Conservation (phyloP, 208 protist species). For the Plasmodiophora brassicae region DNA sequence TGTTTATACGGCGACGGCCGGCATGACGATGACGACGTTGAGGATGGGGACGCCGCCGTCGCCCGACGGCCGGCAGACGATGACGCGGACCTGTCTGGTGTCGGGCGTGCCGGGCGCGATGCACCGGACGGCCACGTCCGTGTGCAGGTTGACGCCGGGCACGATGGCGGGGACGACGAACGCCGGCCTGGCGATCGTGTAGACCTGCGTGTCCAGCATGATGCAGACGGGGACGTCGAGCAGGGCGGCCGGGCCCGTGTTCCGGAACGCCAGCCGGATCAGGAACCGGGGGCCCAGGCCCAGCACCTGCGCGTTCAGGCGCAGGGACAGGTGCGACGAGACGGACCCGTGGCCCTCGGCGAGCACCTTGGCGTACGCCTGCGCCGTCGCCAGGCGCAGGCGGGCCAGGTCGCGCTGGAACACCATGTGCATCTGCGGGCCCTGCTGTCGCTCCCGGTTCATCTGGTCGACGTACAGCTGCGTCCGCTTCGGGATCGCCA, state of each 20-base stretch:
- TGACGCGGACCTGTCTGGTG: no score
- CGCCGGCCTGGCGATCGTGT: conserved; percentile 56
- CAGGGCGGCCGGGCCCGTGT: conserved; percentile 59
- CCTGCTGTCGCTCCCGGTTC: conserved; percentile 70
- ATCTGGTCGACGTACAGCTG: conserved; percentile 84
- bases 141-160: background rate
- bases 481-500: conserved; percentile 78
- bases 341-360: conserved; percentile 53
- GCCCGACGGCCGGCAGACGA: no score
- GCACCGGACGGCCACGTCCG: background rate
- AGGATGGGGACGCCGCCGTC: no score
- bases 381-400: conserved; percentile 73
- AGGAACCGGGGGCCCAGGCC: conserved; percentile 81
- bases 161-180: conserved; percentile 9
- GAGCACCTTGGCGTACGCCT: conserved; percentile 74
- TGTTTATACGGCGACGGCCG: no score
- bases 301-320: conserved; percentile 69
- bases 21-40: no score
- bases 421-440: conserved; percentile 74
- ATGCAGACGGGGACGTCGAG: conserved; percentile 66
- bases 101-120: no score
- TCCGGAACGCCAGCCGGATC: conserved; percentile 72
- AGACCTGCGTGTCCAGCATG: conserved; percentile 60
- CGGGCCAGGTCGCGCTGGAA: conserved; percentile 83
- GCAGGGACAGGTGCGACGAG: conserved; percentile 32